Conservation (phyloP, 2,329 filamentous ascomycete species). For the Cladobotryum mycophilum region DNA sequence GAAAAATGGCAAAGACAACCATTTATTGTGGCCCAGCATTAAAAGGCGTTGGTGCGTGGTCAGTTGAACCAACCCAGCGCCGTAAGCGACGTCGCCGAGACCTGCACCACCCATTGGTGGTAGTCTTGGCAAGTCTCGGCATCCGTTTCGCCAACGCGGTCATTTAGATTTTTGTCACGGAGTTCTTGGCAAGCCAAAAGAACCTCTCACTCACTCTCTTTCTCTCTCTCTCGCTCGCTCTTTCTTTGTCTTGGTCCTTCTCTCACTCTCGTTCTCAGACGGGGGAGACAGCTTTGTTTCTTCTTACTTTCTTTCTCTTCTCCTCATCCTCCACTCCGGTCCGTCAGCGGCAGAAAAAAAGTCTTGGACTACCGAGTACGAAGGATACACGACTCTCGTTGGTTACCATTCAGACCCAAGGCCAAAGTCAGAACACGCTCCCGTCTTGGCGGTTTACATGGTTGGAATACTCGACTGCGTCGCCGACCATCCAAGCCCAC, state of each 20-base stretch:
- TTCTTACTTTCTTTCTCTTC: too few species aligned
- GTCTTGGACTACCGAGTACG: background rate
- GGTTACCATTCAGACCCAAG: background rate
- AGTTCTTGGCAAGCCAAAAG: background rate
- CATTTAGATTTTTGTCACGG: background rate
- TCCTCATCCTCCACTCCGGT: too few species aligned
- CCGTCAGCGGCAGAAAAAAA: background rate
- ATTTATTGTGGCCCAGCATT: background rate
- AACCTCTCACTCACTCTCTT: background rate
- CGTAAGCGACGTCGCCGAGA: slow-evolving; percentile 13
- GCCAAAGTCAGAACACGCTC: background rate
- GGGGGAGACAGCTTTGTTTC: too few species aligned
- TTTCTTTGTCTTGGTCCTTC: too few species aligned
- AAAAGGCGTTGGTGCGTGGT: slow-evolving; percentile 1
- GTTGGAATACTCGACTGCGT: background rate
- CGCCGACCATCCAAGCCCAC: background rate
- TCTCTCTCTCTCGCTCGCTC: background rate
- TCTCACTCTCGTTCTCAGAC: background rate
- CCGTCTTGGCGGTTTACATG: slow-evolving; percentile 4
- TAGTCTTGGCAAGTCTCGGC: slow-evolving; percentile 14
- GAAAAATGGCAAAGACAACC: background rate
- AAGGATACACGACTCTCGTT: too few species aligned
- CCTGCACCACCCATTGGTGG: slow-evolving; percentile 10
- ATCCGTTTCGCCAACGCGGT: slow-evolving; percentile 10
- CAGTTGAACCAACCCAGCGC: slow-evolving; percentile 2